phyloP scores from a whole-genome alignment of 2,329 filamentous ascomycete species.

The Lachnellula hyalina region DNA sequence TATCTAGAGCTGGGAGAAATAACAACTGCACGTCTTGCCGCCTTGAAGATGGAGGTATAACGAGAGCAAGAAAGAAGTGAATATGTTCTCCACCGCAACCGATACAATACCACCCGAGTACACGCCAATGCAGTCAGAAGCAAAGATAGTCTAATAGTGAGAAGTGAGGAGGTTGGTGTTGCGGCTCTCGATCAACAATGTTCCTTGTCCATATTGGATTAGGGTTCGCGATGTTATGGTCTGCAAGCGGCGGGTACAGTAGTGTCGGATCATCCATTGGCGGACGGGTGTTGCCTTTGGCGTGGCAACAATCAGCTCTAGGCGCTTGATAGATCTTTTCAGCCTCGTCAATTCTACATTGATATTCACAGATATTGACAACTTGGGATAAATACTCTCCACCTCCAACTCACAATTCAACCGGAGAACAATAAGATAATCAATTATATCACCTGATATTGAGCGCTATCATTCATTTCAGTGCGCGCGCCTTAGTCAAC shows the following conservation, averaged over 20 bases:
- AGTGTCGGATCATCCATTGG: slow-evolving; percentile 11
- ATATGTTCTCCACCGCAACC: neutral
- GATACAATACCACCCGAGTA: neutral
- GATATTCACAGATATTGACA: neutral
- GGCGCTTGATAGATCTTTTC: slow-evolving; percentile 4
- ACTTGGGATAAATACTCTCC: no score
- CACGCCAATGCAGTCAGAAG: neutral
- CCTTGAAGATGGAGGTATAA: slow-evolving; percentile 1
- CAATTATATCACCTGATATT: no score
- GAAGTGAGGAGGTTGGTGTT: slow-evolving; percentile 10
- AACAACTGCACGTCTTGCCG: slow-evolving; percentile 9
- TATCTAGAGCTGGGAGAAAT: slow-evolving; percentile 5
- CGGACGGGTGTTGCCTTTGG: slow-evolving; percentile 7
- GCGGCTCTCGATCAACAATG: slow-evolving; percentile 16
- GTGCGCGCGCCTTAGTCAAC: neutral
- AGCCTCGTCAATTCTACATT: slow-evolving; percentile 14
- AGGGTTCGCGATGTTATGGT: slow-evolving; percentile 26
- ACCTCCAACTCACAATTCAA: neutral
- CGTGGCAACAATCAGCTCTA: slow-evolving; percentile 12
- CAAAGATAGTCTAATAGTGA: neutral
- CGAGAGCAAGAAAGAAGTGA: slow-evolving; percentile 15
- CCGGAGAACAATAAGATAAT: no score
- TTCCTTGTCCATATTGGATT: slow-evolving; percentile 16
- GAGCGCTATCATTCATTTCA: neutral
- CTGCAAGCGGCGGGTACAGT: slow-evolving; percentile 15